Evolutionary conservation across 75 land plant species (phyloP).

Genomic region (Pinus tabuliformis): DNA sequence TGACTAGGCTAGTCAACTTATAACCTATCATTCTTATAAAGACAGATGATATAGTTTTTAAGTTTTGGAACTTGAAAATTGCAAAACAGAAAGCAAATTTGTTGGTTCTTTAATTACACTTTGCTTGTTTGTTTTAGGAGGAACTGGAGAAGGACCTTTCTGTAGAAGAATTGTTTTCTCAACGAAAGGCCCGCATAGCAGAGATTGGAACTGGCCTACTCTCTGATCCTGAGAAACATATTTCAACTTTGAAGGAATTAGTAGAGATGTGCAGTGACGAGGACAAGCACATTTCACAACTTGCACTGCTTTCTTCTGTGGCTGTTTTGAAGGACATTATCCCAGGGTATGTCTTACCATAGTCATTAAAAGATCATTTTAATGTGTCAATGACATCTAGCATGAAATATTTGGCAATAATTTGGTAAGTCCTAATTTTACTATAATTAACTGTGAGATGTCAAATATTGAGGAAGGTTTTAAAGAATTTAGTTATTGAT

Average conservation of each 20-base stretch:
- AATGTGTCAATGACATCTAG: neutral
- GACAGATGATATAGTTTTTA: neutral
- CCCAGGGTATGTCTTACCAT: constrained; percentile 64
- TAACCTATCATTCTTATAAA: neutral
- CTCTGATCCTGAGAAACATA: constrained; percentile 78
- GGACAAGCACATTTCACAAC: constrained; percentile 53
- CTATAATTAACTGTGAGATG: too few species aligned
- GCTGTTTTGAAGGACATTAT: constrained; percentile 95
- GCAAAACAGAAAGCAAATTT: neutral
- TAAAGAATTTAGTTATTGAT: too few species aligned
- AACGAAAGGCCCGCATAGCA: constrained; percentile 71
- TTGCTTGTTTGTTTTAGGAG: constrained; percentile 40
- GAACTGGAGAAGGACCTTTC: constrained; percentile 69
- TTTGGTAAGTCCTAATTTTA: too few species aligned
- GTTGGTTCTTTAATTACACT: neutral
- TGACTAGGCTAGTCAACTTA: neutral
- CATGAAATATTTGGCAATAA: neutral
- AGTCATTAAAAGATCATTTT: neutral
- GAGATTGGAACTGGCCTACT: constrained; percentile 79
- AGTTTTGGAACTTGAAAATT: neutral
- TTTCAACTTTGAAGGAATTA: constrained; percentile 72
- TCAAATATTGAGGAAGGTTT: too few species aligned
- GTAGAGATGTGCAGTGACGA: constrained; percentile 50
- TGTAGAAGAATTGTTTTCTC: constrained; percentile 57
- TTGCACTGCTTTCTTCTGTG: constrained; percentile 84